Base-by-base conservation (phyloP, 2,329 filamentous ascomycete species). In the Talaromyces piceae region DNA sequence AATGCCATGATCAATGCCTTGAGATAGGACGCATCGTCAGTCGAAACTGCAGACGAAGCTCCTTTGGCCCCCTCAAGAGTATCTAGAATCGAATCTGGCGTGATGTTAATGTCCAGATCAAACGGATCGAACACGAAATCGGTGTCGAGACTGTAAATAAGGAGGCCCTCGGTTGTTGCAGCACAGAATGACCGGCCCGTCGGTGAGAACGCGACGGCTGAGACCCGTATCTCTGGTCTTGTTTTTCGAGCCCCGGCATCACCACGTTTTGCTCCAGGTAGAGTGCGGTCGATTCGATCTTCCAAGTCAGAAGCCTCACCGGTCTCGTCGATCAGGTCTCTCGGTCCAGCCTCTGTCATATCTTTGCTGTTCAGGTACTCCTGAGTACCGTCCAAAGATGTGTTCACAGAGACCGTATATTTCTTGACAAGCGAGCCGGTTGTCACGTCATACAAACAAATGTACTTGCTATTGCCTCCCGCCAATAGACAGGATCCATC, bases 1-100 rank as follows among this genome's bases (percentile, higher is more conserved):
- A 98, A 98, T 1, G 91, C 87, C 93, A 98, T 98, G 57, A 96
- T 84, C 5, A 98, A 75, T 1, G 93, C 91, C 71, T 93, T 95
- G 57, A 97, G 80, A 68, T 88, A 95, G 7, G 67, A 61, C 5
- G 58, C 65, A 64, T 95, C 88, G 56, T 80, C 80, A 51, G 90
- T 83, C 52, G 85, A 77, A 27, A 87, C 73, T 8, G 85, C 80
- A 47, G 61, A 56, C 9, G 61, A 57, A 1, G 67, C 59, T 39
- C 59, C 52, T 56, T 69, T 69, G n/a, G 70, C 68, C 26, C 61
- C 67, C 28, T 68, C 63, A 0, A 97, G 77, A 0, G 90, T 93
- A 2, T 86, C 67, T 1, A 96, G 77, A 2, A 91, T 93, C 7
- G 85, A 90, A 1, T 87, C 84, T 0, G 91, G 91, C 4, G 93